A percentile compares a stretch with the other conserved stretches of the same genome.
Evolutionary conservation across 2,329 filamentous ascomycete genomes (phyloP).

Genomic region (Penicillium paneum): DNA sequence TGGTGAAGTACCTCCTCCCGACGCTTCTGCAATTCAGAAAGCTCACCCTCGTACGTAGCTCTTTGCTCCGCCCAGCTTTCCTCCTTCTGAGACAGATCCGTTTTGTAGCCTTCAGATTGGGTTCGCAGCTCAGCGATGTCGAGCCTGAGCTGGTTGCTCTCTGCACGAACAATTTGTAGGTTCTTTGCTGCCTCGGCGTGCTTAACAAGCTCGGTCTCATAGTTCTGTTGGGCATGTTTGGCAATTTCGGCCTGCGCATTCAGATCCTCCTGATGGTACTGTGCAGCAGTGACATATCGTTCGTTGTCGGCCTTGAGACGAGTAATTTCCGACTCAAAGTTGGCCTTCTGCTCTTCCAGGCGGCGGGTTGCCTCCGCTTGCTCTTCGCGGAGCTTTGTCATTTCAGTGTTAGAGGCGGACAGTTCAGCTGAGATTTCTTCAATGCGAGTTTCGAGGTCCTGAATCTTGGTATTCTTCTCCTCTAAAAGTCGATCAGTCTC

Average conservation of each 20-base stretch:
- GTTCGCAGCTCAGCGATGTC: slow-evolving; percentile 71
- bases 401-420: slow-evolving; percentile 73
- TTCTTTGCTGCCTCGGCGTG: slow-evolving; percentile 92
- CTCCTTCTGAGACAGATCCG: slow-evolving; percentile 73
- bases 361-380: slow-evolving; percentile 70
- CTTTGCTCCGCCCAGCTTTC: slow-evolving; percentile 83
- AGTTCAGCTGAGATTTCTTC: slow-evolving; percentile 83
- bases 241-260: slow-evolving; percentile 93
- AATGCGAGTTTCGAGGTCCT: slow-evolving; percentile 76
- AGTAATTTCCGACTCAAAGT: slow-evolving; percentile 72
- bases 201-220: slow-evolving; percentile 90
- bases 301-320: slow-evolving; percentile 82
- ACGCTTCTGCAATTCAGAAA: slow-evolving; percentile 71
- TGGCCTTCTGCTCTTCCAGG: slow-evolving; percentile 77
- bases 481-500: slow-evolving; percentile 74
- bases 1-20: slow-evolving; percentile 83
- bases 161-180: slow-evolving; percentile 71
- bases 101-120: slow-evolving; percentile 82
- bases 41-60: slow-evolving; percentile 77
- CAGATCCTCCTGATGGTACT: slow-evolving; percentile 85
- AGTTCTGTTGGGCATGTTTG: slow-evolving; percentile 87
- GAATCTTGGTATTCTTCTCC: slow-evolving; percentile 75
- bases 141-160: slow-evolving; percentile 78
- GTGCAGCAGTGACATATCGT: slow-evolving; percentile 71
- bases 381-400: slow-evolving; percentile 74